Base-by-base conservation (phyloP, 2,329 filamentous ascomycete genomes). In the Penicillium sp. region DNA sequence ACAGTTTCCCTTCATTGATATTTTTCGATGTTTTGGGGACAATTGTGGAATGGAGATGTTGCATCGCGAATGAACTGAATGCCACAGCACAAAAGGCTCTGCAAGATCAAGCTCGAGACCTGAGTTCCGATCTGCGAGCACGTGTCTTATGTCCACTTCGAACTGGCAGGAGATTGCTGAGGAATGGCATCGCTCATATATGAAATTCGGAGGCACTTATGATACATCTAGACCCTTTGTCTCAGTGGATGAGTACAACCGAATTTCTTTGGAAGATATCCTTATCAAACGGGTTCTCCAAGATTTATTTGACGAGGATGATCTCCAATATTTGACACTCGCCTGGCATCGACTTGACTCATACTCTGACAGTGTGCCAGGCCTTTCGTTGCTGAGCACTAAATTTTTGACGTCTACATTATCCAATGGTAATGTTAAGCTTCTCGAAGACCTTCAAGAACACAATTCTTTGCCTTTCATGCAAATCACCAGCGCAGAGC, bases 391-490 rank as follows among this genome's bases (percentile, higher is more conserved):
- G 47, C 73, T 91, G 15, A 81, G 80, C 40, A 81, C 80, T 42
- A 73, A 74, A 6, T 83, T 83, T 65, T 71, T 75, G 46, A 89
- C 85, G 0, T 80, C 83, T 37, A 89, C 87, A 2, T 76, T 92
- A 40, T 89, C 86, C 42, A 92, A 92, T 68, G 89, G 88, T 31
- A 92, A 91, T 67, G 67, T 77, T 3, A 74, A 77, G 2, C 76
- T 92, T 6, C 77, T 92, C 43, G 68, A 73, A 3, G 89, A 92
- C 64, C 78, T 92, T 51, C 73, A 82, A 49, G 67, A 73, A 51
- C 79, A 83, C 58, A 85, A 81, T 9, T 70, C 72, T 15, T 79
- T 91, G 49, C 79, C 79, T 0, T 92, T 90, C 67, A 77, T 79
- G 35, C 73, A 78, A 52, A 66, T 91, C 42, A 77, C 89, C 57